phyloP scores from a whole-genome alignment of 805 yeast genomes.

The Sungouiella blattae region DNA sequence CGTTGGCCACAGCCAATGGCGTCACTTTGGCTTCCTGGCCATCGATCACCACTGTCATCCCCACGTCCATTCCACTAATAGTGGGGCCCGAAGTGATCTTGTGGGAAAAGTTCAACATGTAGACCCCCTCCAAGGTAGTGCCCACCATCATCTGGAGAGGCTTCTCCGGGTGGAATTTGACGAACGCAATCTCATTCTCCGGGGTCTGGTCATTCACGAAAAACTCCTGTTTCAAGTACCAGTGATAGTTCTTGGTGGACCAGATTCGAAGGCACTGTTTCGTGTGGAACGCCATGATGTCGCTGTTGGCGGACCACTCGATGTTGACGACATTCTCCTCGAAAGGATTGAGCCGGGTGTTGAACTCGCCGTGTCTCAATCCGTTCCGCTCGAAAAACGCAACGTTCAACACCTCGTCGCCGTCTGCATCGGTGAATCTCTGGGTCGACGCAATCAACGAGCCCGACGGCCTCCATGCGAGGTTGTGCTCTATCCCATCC shows the following conservation, averaged over 20 bases:
- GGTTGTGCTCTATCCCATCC: conserved; percentile 67
- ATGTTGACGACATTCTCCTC: conserved; percentile 45
- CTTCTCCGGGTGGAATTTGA: conserved; percentile 87
- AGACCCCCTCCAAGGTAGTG: conserved; percentile 43
- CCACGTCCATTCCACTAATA: conserved; percentile 63
- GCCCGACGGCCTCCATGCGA: conserved; percentile 92
- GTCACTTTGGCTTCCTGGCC: conserved; percentile 70
- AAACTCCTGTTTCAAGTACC: conserved; percentile 89
- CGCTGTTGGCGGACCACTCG: conserved; percentile 81
- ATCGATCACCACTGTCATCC: conserved; percentile 79
- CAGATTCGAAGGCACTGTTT: conserved; percentile 71
- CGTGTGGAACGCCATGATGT: conserved; percentile 68
- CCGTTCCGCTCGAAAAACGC: conserved; percentile 94
- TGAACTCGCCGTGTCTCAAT: conserved; percentile 82
- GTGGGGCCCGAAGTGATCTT: conserved; percentile 67
- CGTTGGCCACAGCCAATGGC: conserved; percentile 78
- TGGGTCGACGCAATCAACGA: conserved; percentile 80
- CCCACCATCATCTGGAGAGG: conserved; percentile 72
- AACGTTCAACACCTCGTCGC: conserved; percentile 46
- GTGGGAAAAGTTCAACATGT: conserved; percentile 65
- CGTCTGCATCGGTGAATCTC: conserved; percentile 53
- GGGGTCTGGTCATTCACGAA: conserved; percentile 23
- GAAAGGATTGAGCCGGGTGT: conserved; percentile 55
- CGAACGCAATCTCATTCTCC: conserved; percentile 34
- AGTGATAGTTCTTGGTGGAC: conserved; percentile 90